Conservation (phyloP, 2,329 filamentous ascomycete genomes). For the Cladosporium sp. region DNA sequence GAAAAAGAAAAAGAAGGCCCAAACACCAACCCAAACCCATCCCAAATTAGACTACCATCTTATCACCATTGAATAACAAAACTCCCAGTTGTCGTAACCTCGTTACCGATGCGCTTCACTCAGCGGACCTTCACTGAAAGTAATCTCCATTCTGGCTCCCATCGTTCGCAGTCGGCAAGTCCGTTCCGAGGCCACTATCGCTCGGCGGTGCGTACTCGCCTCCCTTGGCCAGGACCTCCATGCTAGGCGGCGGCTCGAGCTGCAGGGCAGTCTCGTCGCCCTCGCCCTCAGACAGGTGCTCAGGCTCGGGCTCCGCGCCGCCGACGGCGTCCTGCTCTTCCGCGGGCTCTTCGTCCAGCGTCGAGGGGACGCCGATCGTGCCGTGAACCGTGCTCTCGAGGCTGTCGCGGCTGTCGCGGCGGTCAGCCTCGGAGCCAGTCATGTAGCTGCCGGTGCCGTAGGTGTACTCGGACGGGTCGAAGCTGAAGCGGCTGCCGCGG, state of each 20-base stretch:
- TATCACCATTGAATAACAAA: too few species aligned
- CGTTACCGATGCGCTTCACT: background rate
- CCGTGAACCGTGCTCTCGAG: constrained; percentile 19
- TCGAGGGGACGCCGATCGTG: constrained; percentile 24
- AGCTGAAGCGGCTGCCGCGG: constrained; percentile 33
- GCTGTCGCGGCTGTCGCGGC: constrained; percentile 40
- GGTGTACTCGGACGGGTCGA: constrained; percentile 39
- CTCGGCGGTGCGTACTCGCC: constrained; percentile 29
- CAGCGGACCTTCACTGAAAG: constrained; percentile 1
- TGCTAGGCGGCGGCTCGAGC: constrained; percentile 14
- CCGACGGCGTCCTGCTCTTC: constrained; percentile 14
- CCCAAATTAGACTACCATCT: too few species aligned
- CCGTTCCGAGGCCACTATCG: constrained; percentile 35
- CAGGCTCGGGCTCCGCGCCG: constrained; percentile 16
- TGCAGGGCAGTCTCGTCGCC: constrained; percentile 4
- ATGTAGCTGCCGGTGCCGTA: constrained; percentile 46
- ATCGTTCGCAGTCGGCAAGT: constrained; percentile 28
- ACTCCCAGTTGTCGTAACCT: too few species aligned
- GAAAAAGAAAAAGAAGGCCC: too few species aligned
- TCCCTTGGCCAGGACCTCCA: constrained; percentile 15
- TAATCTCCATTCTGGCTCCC: constrained; percentile 5
- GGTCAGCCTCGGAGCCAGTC: constrained; percentile 41
- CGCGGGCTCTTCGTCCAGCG: constrained; percentile 27
- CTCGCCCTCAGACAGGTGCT: background rate
- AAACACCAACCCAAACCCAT: too few species aligned